Conservation (phyloP, 139 green algal species). For the Nannochloris sp. region DNA sequence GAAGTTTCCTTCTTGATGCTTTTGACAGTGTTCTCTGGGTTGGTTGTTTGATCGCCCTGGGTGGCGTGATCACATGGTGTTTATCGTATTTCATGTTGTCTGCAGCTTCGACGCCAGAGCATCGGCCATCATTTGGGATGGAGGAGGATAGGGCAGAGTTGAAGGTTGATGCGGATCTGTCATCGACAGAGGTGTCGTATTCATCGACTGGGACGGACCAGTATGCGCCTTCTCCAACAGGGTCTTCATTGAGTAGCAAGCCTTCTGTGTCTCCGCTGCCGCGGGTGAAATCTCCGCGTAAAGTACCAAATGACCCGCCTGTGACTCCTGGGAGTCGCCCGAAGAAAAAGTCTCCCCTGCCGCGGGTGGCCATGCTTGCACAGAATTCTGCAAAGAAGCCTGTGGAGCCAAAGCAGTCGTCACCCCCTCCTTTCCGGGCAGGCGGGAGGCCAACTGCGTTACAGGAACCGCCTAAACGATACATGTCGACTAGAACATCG, state of each 20-base stretch:
- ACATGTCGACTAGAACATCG: too few relatives aligned
- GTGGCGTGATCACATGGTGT: too few relatives aligned
- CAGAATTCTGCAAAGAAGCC: constrained; percentile 2
- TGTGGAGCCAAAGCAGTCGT: neutral
- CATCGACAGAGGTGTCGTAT: too few relatives aligned
- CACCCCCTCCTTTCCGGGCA: neutral
- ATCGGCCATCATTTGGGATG: too few relatives aligned
- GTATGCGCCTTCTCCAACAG: too few relatives aligned
- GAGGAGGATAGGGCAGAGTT: too few relatives aligned
- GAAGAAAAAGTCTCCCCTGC: constrained; percentile 4
- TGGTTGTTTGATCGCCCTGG: too few relatives aligned
- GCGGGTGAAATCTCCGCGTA: neutral
- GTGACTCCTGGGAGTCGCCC: neutral
- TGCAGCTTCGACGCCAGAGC: too few relatives aligned
- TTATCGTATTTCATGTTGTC: too few relatives aligned
- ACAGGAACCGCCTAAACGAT: neutral
- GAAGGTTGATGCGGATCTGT: too few relatives aligned
- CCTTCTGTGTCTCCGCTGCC: constrained; percentile 3
- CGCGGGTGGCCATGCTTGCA: constrained; percentile 22
- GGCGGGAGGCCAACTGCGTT: neutral
- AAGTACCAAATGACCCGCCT: neutral
- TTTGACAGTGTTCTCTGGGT: neutral
- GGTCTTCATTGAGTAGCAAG: neutral
- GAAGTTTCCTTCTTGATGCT: neutral
- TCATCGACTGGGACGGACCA: too few relatives aligned